Conservation (phyloP, 139 green algal species). For the Axilococcus clingmanii region DNA sequence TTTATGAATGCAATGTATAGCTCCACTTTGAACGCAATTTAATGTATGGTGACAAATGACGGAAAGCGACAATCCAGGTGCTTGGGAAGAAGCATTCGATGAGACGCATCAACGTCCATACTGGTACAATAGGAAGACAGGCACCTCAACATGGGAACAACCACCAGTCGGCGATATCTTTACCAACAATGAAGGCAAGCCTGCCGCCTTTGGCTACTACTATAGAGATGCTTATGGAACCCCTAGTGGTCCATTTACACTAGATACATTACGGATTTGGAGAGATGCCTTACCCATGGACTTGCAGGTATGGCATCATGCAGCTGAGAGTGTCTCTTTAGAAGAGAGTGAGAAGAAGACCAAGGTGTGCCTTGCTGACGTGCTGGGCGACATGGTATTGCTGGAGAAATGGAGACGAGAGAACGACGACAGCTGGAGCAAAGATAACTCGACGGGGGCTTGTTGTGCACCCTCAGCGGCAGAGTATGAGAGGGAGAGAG, state of each 20-base stretch:
- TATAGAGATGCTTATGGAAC: constrained; percentile 27
- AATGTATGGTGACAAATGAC: no score
- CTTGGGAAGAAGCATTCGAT: constrained; percentile 7
- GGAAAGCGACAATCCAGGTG: neutral
- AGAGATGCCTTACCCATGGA: constrained; percentile 46
- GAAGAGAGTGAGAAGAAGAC: neutral
- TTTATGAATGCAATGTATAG: no score
- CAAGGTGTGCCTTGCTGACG: constrained; percentile 14
- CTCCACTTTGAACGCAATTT: no score
- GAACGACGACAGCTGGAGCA: no score
- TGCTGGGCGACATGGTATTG: constrained; percentile 30
- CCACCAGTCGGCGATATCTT: constrained; percentile 1
- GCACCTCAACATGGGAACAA: neutral
- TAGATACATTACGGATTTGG: constrained; percentile 32
- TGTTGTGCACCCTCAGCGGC: no score
- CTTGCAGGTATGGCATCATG: constrained; percentile 25
- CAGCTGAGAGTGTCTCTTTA: no score
- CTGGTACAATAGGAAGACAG: constrained; percentile 8
- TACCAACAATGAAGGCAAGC: neutral
- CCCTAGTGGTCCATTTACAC: constrained; percentile 34
- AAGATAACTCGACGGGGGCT: no score
- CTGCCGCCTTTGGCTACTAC: constrained; percentile 12
- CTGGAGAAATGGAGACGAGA: constrained; percentile 13
- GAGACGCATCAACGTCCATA: constrained; percentile 3
- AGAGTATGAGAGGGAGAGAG: no score